A percentile compares a stretch with the other conserved stretches of the same genome.
Evolutionary conservation across 768 basidiomycete genomes (phyloP).

Genomic region (Leccinum uliginosum): DNA sequence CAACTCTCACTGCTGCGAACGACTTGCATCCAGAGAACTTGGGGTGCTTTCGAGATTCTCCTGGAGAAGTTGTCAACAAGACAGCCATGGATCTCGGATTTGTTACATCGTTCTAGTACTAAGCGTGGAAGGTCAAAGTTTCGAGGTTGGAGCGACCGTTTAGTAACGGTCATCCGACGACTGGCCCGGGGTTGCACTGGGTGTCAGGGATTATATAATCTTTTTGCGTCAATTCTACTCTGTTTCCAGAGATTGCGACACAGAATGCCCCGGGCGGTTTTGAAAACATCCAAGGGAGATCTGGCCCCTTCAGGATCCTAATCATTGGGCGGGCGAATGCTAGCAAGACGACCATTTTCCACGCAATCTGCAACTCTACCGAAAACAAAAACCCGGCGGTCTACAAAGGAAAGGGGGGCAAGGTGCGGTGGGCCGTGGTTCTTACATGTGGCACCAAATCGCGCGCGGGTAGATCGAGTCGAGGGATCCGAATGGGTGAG

Average conservation of each 20-base stretch:
- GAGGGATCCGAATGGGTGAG: neutral
- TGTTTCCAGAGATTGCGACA: neutral
- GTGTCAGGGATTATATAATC: too few species aligned
- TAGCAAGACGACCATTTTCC: neutral
- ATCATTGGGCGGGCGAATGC: neutral
- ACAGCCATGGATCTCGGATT: neutral
- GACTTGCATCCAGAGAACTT: neutral
- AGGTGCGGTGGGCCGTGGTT: neutral
- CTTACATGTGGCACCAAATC: neutral
- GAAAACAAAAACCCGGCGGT: neutral
- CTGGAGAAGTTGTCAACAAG: neutral
- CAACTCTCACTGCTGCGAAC: neutral
- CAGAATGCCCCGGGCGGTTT: neutral
- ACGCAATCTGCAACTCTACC: neutral
- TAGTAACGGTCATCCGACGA: too few species aligned
- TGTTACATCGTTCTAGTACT: neutral
- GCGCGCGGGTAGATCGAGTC: neutral
- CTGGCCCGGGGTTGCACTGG: too few species aligned
- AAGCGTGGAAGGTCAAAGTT: too few species aligned
- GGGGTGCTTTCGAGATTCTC: neutral
- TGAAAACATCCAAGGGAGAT: neutral
- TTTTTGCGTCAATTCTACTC: too few species aligned
- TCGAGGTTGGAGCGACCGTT: too few species aligned
- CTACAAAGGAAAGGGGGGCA: neutral
- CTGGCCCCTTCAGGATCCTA: neutral